Evolutionary conservation across 768 basidiomycete species (phyloP), one percentile per base, ranked within the genome.

Genomic region (Lactarius sanguifluus): DNA sequence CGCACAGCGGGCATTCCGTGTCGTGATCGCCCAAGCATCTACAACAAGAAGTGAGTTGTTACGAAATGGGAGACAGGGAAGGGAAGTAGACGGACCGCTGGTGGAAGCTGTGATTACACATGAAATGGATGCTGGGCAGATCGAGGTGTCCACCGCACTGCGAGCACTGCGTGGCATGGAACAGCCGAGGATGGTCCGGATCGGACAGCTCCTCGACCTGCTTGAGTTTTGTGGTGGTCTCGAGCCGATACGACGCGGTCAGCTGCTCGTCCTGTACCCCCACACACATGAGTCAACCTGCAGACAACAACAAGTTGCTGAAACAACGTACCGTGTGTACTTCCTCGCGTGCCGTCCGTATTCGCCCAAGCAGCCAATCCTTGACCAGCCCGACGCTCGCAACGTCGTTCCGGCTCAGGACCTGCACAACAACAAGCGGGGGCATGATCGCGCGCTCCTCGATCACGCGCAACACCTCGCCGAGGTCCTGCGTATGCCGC

Each of bases 21-120:
- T 96, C 94, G 69, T 93, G 85, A 67, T 96, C 94, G 18, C 86
- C 85, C n/a, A 98, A 76, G 72, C 94, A 98, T 57, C 96, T 97
- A 68, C 16, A 34, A 32, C 15, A 2, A 50, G 32, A 41, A 45
- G 25, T 41, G 40, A 61, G 62, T 34, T 10, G 61, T 34, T 10
- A 32, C 30, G 28, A 23, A 59, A 34, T n/a, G 50, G 32, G 61
- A 59, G 57, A 36, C 52, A 20, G 3, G n/a, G 66, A 16, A 18
- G 3, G n/a, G 66, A 16, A 18, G 13, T 23, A 47, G 52, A 74
- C 77, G 54, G 61, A 92, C 93, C 95, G 83, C 74, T 96, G 94
- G 75, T 99, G 97, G 79, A 93, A 98, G 67, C 92, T 94, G 75
- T 98, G 97, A 72, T 90, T 88, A 77, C 96, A 99, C 96, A 98